Evolutionary conservation across 164 flowering plant species (phyloP), one percentile per base, ranked within the genome.

Genomic region (Sextonia rubra): DNA sequence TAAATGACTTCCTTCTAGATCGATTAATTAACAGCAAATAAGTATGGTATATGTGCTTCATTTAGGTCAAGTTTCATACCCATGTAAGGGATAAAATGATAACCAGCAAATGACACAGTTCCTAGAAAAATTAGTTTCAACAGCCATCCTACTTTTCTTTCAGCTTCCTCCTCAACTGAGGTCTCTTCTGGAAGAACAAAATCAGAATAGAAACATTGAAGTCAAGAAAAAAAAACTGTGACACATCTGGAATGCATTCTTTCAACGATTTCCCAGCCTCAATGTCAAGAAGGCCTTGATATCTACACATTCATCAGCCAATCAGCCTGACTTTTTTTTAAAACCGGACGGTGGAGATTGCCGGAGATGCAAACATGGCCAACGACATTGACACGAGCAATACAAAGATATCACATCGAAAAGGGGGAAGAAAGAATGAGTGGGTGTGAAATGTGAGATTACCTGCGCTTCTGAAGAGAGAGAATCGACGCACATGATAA

Each of bases 61-160:
- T 22, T 4, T 26, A 29, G 20, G 60, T 27, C 3, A 29, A 55
- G 55, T n/a, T 14, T 22, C 63, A 62, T 86, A 92, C 97, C 98
- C 89, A 94, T 75, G 84, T 91, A 94, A 7, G 97, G 99, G 67
- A 94, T 85, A 73, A 94, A 81, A 66, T 91, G 90, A 77, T 89
- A 92, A 74, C 71, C 96, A 75, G 88, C 80, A 73, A 26, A 69
- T 18, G 88, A 65, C 26, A 95, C 96, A 74, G 97, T 90, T 73
- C 97, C 99, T 47, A 85, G 90, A 85, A 89, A 95, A 52, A 93
- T 18, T 37, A 88, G 72, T 69, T 95, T 95, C 84, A 93, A 80
- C 4, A 93, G 60, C 98, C 91, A 95, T 73, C 99, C 98, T 18
- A 93, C 79, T 78, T 91, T 93, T 74, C 86, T 89, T 76, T 95